Evolutionary conservation across 2,329 filamentous ascomycete species (phyloP), one percentile per base, ranked within the genome.

Genomic region (Davidsoniella neocaledoniae): DNA sequence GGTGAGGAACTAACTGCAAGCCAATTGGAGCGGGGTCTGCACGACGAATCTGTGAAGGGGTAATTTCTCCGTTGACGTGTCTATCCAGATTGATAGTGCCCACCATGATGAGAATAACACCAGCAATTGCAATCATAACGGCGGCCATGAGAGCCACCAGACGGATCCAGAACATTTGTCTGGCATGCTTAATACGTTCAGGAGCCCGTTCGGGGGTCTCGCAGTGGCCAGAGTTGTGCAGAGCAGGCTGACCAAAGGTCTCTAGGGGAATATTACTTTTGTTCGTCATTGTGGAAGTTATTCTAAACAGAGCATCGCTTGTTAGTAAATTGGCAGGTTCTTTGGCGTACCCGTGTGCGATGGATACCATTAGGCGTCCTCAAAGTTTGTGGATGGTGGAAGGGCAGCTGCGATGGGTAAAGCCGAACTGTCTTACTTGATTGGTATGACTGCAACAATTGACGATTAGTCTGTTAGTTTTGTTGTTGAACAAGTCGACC

Each of bases 81-180:
- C 40, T 43, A 23, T 52, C 45, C 33, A 39, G 29, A 36, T 36
- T 44, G 10, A 48, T 48, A 23, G 46, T 43, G 16, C 21, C 45
- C 25, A 33, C 50, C 21, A 48, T 48, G 23, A 52, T 48, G 33
- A 40, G 33, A 16, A 48, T 42, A n/a, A 17, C 40, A 14, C 38
- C 21, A 21, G 46, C 45, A 17, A 52, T 44, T 21, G 50, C 26
- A 48, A 52, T 37, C 26, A 52, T 43, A 33, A 52, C 40, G 23
- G 29, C 45, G 19, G 19, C 38, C 17, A 46, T 16, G n/a, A 52
- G 17, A 21, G 45, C 23, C 14, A 38, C 21, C 29, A 52, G 5
- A 16, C 50, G 45, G 40, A 52, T 43, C 46, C 44, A 48, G 19
- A 43, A 45, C 50, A 52, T 52, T 29, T 38, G 26, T 17, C 37